Percentiles rank a stretch among this genome's conserved stretches.
These are phyloP conservation scores for Pisolithus tinctorius DNA, from an alignment of 768 basidiomycete species.

Conservation along the genomic window DNA sequence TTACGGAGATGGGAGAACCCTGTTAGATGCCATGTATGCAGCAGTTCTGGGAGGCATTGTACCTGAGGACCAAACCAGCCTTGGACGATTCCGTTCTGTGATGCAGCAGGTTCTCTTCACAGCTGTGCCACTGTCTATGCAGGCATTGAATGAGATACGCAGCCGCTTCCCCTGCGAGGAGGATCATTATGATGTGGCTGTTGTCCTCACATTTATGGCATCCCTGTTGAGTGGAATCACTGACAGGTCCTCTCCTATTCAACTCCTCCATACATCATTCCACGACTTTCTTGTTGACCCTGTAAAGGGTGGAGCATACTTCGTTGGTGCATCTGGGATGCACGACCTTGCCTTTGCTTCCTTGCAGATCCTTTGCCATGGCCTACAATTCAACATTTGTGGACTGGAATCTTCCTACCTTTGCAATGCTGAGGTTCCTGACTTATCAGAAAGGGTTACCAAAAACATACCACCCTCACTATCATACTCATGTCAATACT, in stretches of 20 bases:
- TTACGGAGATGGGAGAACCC: neutral
- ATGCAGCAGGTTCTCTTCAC: slow-evolving; percentile 1
- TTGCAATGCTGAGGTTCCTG: slow-evolving; percentile 20
- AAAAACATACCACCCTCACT: slow-evolving; percentile 2
- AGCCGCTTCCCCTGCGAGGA: neutral
- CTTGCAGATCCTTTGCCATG: slow-evolving; percentile 21
- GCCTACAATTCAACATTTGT: slow-evolving; percentile 32
- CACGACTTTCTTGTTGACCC: slow-evolving; percentile 17
- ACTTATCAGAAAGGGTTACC: neutral
- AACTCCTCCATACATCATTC: slow-evolving; percentile 24
- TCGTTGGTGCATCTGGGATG: slow-evolving; percentile 3
- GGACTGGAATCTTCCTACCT: slow-evolving; percentile 24
- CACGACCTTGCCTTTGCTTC: slow-evolving; percentile 18
- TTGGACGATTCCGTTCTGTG: neutral
- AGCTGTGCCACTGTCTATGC: slow-evolving; percentile 2
- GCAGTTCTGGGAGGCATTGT: neutral
- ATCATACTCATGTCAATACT: slow-evolving; percentile 6
- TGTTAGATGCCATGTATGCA: neutral
- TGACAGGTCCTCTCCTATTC: slow-evolving; percentile 1
- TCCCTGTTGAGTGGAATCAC: slow-evolving; percentile 4
- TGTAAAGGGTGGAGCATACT: slow-evolving; percentile 8
- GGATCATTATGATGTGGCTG: slow-evolving; percentile 1
- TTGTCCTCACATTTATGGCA: neutral
- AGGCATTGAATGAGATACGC: neutral
- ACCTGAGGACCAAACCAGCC: neutral